Evolutionary conservation across 2,329 filamentous ascomycete species (phyloP), one percentile per base, ranked within the genome.

Genomic region (Venturia aucupariae): DNA sequence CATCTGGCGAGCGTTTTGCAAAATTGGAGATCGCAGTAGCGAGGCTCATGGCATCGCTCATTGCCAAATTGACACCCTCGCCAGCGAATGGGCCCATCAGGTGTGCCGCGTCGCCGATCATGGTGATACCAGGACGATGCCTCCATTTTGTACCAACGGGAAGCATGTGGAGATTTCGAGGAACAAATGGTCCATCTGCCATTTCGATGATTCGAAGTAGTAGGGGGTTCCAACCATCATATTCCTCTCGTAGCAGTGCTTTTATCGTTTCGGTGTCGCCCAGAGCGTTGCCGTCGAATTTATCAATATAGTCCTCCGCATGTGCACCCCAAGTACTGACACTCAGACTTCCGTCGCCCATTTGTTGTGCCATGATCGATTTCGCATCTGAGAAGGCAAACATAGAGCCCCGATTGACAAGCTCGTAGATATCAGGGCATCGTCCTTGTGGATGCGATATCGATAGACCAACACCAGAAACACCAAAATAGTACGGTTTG

Each of bases 101-200:
- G 71, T 87, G 84, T 8, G 84, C 84, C 0, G 84, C 81, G 68
- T 87, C 84, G 5, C 85, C 85, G 32, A 86, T 75, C 17, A 85
- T 69, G 0, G 84, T 85, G 4, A 82, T 69, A 0, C 83, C 82
- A 6, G 73, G 70, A 22, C 73, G 74, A 60, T 80, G 76, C 48
- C 75, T 66, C 82, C 83, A 86, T 2, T 68, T 71, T 57, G 76
- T 71, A 1, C 80, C 80, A 1, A 81, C 70, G 0, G 84, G 83
- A 11, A 87, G 76, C 69, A 79, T 78, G 69, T 82, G 85, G 1
- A 87, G 73, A 0, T 77, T 77, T 65, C 79, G 73, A 0, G 71
- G 46, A 6, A 72, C 71, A 65, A 78, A 67, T 3, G 75, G 79
- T 17, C 76, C 72, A 35, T 78, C 72, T 59, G 77, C 71, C 54